A percentile compares a stretch with the other conserved stretches of the same genome.
Conservation (phyloP, 352 stramenopile species). For the Phytophthora uliginosa region DNA sequence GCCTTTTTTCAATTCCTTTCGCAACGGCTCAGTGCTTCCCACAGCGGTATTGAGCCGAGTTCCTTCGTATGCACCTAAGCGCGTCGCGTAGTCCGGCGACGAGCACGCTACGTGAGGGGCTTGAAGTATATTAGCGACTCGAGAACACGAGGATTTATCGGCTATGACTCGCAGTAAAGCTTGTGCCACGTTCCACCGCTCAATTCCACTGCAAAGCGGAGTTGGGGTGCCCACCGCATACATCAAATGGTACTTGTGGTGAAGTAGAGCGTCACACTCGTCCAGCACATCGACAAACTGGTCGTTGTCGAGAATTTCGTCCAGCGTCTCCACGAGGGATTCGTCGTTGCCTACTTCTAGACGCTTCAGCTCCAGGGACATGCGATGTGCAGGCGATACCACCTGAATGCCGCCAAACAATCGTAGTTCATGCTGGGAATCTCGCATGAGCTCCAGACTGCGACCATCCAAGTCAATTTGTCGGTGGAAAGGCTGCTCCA, state of each 20-base stretch:
- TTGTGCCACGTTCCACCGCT: conserved; percentile 70
- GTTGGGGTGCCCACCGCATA: conserved; percentile 78
- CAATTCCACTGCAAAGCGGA: conserved; percentile 53
- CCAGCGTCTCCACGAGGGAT: conserved; percentile 23
- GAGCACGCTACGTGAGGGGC: conserved; percentile 44
- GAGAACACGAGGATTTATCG: conserved; percentile 3
- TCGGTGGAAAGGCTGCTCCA: conserved; percentile 77
- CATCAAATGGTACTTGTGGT: conserved; percentile 90
- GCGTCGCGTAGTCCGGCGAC: conserved; percentile 46
- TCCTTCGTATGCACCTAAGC: conserved; percentile 53
- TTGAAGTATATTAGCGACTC: conserved; percentile 47
- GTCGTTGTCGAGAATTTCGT: conserved; percentile 54
- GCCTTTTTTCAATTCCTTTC: conserved; percentile 44
- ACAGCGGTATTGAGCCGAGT: conserved; percentile 47
- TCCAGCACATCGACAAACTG: conserved; percentile 88
- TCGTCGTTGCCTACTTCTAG: conserved; percentile 21
- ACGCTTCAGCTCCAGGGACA: conserved; percentile 91
- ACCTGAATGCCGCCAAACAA: conserved; percentile 62
- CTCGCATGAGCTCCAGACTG: conserved; percentile 40
- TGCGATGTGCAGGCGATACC: conserved; percentile 86
- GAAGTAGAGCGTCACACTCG: conserved; percentile 89
- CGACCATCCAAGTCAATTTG: conserved; percentile 47
- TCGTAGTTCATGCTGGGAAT: conserved; percentile 49
- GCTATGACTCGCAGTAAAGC: conserved; percentile 43
- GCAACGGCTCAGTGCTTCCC: conserved; percentile 18